A percentile compares a stretch with the other conserved stretches of the same genome.
Conservation (phyloP, 2,329 filamentous ascomycete genomes). For the Xylariaceae sp. region DNA sequence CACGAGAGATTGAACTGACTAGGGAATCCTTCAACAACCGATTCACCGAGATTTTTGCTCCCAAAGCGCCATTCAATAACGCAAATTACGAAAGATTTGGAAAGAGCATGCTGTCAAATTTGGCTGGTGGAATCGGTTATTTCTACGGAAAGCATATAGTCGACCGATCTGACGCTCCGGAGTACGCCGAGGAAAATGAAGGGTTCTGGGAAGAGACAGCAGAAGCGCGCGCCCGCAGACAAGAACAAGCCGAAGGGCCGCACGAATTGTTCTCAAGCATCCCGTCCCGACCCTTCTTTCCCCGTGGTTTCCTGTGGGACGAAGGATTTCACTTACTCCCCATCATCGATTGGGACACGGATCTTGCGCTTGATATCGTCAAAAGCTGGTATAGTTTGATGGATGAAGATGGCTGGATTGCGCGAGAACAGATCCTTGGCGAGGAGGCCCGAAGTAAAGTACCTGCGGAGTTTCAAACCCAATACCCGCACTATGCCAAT, state of each 20-base stretch:
- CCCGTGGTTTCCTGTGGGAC: conserved; percentile 94
- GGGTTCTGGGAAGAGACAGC: conserved; percentile 93
- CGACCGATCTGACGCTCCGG: conserved; percentile 84
- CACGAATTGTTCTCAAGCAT: conserved; percentile 88
- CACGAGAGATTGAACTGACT: conserved; percentile 61
- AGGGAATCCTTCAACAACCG: conserved; percentile 68
- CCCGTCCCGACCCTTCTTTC: conserved; percentile 93
- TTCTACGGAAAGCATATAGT: conserved; percentile 87
- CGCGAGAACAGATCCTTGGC: conserved; percentile 90
- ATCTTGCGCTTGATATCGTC: conserved; percentile 80
- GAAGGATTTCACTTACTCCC: conserved; percentile 94
- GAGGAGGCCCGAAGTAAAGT: conserved; percentile 92
- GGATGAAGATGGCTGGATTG: conserved; percentile 97
- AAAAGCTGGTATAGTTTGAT: conserved; percentile 95
- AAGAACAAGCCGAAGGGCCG: conserved; percentile 71
- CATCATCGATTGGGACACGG: conserved; percentile 89
- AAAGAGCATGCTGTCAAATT: conserved; percentile 88
- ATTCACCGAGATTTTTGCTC: conserved; percentile 68
- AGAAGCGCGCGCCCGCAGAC: conserved; percentile 65
- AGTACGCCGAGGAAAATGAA: conserved; percentile 93
- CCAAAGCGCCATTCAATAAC: conserved; percentile 70
- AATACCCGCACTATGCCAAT: conserved; percentile 97
- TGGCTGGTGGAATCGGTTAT: conserved; percentile 91
- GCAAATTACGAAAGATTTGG: conserved; percentile 74
- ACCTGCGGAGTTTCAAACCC: conserved; percentile 84